Conservation (phyloP, 2,329 filamentous ascomycete genomes). For the Ambrosiella xylebori region DNA sequence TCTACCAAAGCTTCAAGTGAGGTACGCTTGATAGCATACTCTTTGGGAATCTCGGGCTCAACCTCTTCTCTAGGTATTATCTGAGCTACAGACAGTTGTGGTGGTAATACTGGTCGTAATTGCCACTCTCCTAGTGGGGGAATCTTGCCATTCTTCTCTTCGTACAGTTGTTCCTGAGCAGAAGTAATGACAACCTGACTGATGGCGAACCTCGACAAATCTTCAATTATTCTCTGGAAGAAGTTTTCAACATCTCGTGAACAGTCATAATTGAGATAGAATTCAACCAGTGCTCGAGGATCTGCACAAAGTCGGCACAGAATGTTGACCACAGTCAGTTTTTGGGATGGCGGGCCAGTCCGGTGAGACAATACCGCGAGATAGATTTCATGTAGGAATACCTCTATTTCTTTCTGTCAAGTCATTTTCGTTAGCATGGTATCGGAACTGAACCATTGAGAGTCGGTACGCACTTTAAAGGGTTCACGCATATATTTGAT, state of each 20-base stretch:
- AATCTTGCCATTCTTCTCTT: slow-evolving; percentile 53
- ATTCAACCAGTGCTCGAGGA: slow-evolving; percentile 76
- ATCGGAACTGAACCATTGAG: background rate
- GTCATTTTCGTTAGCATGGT: too few relatives aligned
- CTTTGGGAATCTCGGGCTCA: slow-evolving; percentile 62
- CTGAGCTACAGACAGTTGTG: slow-evolving; percentile 64
- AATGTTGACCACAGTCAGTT: slow-evolving; percentile 76
- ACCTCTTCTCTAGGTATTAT: slow-evolving; percentile 42
- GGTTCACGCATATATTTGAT: slow-evolving; percentile 81
- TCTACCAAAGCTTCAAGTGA: slow-evolving; percentile 80
- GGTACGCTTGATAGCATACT: slow-evolving; percentile 81
- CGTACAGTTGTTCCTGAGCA: slow-evolving; percentile 68
- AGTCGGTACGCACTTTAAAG: slow-evolving; percentile 54
- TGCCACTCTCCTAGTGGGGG: slow-evolving; percentile 62
- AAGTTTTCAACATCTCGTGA: slow-evolving; percentile 93
- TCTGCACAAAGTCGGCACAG: slow-evolving; percentile 72
- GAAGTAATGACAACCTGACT: slow-evolving; percentile 58
- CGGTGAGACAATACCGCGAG: slow-evolving; percentile 76
- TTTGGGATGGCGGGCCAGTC: slow-evolving; percentile 75
- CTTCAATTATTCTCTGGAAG: slow-evolving; percentile 87
- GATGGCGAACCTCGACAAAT: slow-evolving; percentile 74
- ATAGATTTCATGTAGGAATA: slow-evolving; percentile 96
- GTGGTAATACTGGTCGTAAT: slow-evolving; percentile 66
- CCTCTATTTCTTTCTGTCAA: slow-evolving; percentile 77
- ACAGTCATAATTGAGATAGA: slow-evolving; percentile 97